phyloP scores from a whole-genome alignment of 2,329 filamentous ascomycete genomes.

The Paracorniculantispora psalliotae region DNA sequence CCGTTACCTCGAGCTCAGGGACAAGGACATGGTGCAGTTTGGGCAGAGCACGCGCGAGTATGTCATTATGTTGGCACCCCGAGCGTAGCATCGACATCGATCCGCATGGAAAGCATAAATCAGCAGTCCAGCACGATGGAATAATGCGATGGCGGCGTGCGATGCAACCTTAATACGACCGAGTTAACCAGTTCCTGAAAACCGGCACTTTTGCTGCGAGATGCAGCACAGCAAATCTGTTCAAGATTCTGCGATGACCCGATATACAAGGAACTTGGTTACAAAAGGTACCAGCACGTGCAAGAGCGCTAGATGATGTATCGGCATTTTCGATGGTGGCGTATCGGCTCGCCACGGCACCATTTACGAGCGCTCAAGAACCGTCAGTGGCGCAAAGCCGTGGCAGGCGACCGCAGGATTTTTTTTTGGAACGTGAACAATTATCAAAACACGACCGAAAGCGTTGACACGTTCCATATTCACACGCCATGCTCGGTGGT shows the following conservation, averaged over 20 bases:
- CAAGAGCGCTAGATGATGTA: neutral
- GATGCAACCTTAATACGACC: neutral
- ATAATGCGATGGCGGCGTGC: neutral
- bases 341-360: neutral
- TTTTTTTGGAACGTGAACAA: neutral
- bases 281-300: neutral
- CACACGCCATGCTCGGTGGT: neutral
- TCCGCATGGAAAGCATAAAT: neutral
- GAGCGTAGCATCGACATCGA: constrained; percentile 26
- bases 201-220: neutral
- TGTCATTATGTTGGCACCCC: constrained; percentile 76
- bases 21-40: constrained; percentile 86
- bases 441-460: neutral
- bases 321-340: neutral
- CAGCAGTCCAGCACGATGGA: neutral
- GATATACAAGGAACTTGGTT: too few relatives aligned
- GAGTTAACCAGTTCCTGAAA: neutral
- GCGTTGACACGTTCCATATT: neutral
- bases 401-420: neutral
- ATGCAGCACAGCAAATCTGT: too few relatives aligned
- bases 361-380: neutral
- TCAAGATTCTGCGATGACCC: too few relatives aligned
- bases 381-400: neutral
- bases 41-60: constrained; percentile 88
- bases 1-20: constrained; percentile 78